Evolutionary conservation across 2,329 filamentous ascomycete species (phyloP).

Genomic region (Tolypocladium cylindrosporum): DNA sequence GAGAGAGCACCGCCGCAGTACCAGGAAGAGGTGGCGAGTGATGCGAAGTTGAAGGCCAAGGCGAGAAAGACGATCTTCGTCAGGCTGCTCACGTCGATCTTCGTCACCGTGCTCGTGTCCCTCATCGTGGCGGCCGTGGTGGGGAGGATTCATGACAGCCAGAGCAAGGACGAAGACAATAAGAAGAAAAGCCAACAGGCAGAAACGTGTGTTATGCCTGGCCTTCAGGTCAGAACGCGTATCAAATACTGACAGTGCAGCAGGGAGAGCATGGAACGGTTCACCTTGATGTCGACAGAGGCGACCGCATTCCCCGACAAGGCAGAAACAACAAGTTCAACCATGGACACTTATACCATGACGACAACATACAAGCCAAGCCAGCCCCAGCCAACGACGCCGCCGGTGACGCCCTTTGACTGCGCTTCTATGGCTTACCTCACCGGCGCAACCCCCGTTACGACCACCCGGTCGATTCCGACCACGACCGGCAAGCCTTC

Average conservation of each 20-base stretch:
- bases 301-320: background rate
- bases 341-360: background rate
- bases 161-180: background rate
- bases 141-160: constrained; percentile 8
- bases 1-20: constrained; percentile 10
- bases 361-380: background rate
- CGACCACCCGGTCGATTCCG: background rate
- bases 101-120: constrained; percentile 12
- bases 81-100: constrained; percentile 11
- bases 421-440: constrained; percentile 1
- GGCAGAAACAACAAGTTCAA: background rate
- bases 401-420: background rate
- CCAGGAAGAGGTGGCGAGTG: constrained; percentile 3
- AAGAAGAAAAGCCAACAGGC: background rate
- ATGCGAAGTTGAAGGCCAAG: constrained; percentile 5
- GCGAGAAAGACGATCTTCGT: constrained; percentile 9
- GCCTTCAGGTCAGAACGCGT: no score
- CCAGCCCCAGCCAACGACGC: background rate
- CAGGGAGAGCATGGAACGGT: constrained; percentile 3
- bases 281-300: constrained; percentile 3
- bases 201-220: background rate
- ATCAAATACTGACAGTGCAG: background rate
- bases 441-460: background rate
- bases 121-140: constrained; percentile 14
- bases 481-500: background rate